Percentiles rank a stretch among this genome's conserved stretches.
Conservation (phyloP, 331 rosid species). For the Acacia concinna region DNA sequence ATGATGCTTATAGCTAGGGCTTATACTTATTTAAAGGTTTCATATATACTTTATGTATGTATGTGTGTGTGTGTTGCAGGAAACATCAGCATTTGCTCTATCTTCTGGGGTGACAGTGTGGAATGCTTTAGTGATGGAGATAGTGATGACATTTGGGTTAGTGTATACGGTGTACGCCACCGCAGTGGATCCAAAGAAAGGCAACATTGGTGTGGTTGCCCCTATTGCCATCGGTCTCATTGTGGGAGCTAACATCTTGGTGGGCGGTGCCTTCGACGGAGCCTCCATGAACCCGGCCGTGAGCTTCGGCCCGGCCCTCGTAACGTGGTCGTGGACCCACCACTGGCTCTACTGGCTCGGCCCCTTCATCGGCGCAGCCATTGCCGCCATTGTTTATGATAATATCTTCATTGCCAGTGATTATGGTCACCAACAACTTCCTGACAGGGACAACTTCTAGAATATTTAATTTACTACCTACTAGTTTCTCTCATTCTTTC, state of each 20-base stretch:
- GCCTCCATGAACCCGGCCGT: slow-evolving; percentile 92
- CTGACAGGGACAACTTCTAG: slow-evolving; percentile 56
- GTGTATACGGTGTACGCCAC: slow-evolving; percentile 86
- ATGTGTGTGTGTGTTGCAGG: slow-evolving; percentile 47
- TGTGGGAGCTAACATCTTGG: slow-evolving; percentile 83
- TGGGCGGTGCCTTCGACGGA: slow-evolving; percentile 80
- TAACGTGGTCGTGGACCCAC: slow-evolving; percentile 68
- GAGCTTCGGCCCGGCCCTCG: slow-evolving; percentile 75
- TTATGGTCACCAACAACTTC: slow-evolving; percentile 54
- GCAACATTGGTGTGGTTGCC: slow-evolving; percentile 57
- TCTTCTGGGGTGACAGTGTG: slow-evolving; percentile 62
- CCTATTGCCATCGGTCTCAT: slow-evolving; percentile 72
- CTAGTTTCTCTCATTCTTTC: neutral
- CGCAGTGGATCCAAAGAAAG: slow-evolving; percentile 73
- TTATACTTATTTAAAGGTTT: too few species aligned
- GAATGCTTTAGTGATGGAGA: slow-evolving; percentile 75
- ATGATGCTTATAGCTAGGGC: too few species aligned
- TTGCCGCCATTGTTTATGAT: slow-evolving; percentile 76
- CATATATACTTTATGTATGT: too few species aligned
- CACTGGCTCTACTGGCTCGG: slow-evolving; percentile 89
- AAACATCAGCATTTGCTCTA: slow-evolving; percentile 58
- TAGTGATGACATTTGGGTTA: slow-evolving; percentile 82
- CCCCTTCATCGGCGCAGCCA: slow-evolving; percentile 63
- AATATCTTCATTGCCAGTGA: slow-evolving; percentile 57
- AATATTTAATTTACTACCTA: neutral